Conservation (phyloP, 805 yeast species). For the Torulaspora indica region DNA sequence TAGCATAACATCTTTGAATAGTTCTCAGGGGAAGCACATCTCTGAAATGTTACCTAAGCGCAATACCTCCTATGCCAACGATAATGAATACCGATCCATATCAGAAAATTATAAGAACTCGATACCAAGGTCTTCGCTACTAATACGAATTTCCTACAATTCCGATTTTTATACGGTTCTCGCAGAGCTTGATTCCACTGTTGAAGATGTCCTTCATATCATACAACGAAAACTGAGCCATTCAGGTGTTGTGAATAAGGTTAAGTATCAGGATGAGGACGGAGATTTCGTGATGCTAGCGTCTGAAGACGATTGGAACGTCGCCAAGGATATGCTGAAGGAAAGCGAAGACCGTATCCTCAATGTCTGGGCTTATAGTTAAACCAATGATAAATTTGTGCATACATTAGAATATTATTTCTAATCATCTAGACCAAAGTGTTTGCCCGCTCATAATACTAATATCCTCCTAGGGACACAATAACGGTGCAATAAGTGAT, state of each 20-base stretch:
- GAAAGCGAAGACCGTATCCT: slow-evolving; percentile 48
- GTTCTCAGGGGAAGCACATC: slow-evolving; percentile 25
- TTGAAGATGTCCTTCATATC: slow-evolving; percentile 51
- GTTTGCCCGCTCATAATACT: not conserved
- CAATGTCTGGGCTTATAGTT: slow-evolving; percentile 39
- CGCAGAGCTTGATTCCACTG: slow-evolving; percentile 49
- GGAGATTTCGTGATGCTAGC: slow-evolving; percentile 86
- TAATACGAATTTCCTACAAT: slow-evolving; percentile 41
- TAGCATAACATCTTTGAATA: slow-evolving; percentile 27
- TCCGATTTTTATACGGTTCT: slow-evolving; percentile 59
- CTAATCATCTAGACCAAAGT: not conserved
- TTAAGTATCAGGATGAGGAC: slow-evolving; percentile 89
- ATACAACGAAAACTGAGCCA: slow-evolving; percentile 54
- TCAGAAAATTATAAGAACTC: slow-evolving; percentile 40
- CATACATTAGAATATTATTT: not conserved
- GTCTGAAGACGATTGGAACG: slow-evolving; percentile 80
- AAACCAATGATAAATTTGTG: not conserved
- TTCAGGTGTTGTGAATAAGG: slow-evolving; percentile 48
- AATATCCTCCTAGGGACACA: not conserved
- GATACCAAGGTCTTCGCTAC: slow-evolving; percentile 38
- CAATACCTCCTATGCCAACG: slow-evolving; percentile 24
- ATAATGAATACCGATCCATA: slow-evolving; percentile 37
- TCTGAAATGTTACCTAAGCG: slow-evolving; percentile 31
- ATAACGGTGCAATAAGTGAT: not conserved
- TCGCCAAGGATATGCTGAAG: slow-evolving; percentile 69